Evolutionary conservation across 129 eudicot species (phyloP).

Genomic region (Flaveria sonorensis): DNA sequence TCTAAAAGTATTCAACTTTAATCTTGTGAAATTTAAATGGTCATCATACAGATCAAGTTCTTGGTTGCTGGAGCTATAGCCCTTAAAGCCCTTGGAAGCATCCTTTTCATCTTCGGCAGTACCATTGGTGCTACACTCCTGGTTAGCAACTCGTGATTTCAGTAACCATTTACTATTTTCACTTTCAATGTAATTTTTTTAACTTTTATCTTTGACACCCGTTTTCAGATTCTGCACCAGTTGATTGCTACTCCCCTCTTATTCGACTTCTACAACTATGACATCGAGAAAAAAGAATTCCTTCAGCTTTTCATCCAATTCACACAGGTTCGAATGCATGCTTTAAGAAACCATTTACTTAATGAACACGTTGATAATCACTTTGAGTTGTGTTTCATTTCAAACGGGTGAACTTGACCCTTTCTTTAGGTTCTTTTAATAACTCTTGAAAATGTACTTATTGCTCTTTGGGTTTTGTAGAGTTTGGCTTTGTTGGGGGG

Average conservation of each 20-base stretch:
- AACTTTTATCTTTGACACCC: not conserved
- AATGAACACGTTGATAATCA: too few relatives aligned
- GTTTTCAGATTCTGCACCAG: slow-evolving; percentile 68
- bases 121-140: slow-evolving; percentile 75
- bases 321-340: slow-evolving; percentile 49
- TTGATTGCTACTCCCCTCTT: slow-evolving; percentile 65
- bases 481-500: slow-evolving; percentile 47
- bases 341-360: not conserved
- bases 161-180: not conserved
- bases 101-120: slow-evolving; percentile 73
- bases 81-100: slow-evolving; percentile 72
- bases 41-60: slow-evolving; percentile 55
- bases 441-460: not conserved
- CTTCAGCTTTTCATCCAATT: slow-evolving; percentile 71
- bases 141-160: slow-evolving; percentile 41
- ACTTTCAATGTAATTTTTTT: not conserved
- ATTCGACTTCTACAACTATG: slow-evolving; percentile 93
- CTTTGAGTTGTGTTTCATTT: too few relatives aligned
- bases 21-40: not conserved
- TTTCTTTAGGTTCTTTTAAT: not conserved
- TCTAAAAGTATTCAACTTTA: not conserved
- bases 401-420: not conserved
- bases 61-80: slow-evolving; percentile 69
- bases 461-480: slow-evolving; percentile 20
- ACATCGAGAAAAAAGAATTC: slow-evolving; percentile 69